A percentile compares a stretch with the other conserved stretches of the same genome.
These are phyloP conservation scores for Alternaria sp. DNA, from an alignment of 2,329 filamentous ascomycete species.

Conservation along the genomic window DNA sequence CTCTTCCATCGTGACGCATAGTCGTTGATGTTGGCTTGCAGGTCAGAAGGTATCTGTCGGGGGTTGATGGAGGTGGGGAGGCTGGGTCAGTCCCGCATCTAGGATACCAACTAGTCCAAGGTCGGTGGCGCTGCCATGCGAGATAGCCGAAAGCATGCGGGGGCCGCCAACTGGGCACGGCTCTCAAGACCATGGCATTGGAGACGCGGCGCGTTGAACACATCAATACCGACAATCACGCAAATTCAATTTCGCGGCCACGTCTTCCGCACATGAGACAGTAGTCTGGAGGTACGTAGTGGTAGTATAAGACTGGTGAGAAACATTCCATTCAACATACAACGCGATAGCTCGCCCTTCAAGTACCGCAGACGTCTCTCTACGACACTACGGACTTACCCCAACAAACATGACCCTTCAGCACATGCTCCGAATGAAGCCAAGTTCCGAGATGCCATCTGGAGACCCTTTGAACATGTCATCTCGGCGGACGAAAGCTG, in stretches of 20 bases:
- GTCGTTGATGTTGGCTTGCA: neutral
- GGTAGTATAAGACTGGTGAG: neutral
- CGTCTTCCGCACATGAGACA: neutral
- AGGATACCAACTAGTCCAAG: neutral
- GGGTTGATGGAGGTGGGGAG: neutral
- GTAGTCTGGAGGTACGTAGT: neutral
- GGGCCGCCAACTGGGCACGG: neutral
- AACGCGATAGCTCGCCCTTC: neutral
- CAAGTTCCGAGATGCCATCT: neutral
- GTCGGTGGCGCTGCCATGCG: neutral
- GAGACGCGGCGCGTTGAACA: too few relatives aligned
- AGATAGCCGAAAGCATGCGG: neutral
- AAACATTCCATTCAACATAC: too few relatives aligned
- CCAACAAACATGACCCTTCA: neutral
- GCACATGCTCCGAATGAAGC: neutral
- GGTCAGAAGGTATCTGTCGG: neutral
- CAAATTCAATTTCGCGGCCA: fast-evolving
- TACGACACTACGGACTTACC: neutral
- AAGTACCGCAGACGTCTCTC: neutral
- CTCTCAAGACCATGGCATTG: too few relatives aligned
- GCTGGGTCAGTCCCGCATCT: neutral
- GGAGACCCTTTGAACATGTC: neutral
- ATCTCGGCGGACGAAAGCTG: neutral
- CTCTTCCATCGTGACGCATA: neutral
- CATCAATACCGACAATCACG: neutral